phyloP scores from a whole-genome alignment of 257 asterid species.

The Verbascum thapsus region DNA sequence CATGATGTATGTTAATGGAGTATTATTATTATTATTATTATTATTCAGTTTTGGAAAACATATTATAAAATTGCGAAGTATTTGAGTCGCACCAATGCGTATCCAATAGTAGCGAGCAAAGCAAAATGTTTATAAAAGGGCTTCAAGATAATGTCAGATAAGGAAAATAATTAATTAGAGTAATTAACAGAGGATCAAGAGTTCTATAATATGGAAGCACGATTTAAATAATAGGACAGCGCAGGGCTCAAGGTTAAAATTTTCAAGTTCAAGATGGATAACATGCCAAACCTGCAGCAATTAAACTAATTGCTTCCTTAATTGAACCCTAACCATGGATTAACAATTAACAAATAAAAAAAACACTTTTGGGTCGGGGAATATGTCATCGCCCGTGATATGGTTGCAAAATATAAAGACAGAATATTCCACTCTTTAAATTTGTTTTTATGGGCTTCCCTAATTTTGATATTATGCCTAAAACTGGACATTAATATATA shows the following conservation, averaged over 20 bases:
- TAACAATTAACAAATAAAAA: conserved; percentile 24
- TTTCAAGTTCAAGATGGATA: conserved; percentile 25
- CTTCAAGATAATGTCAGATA: not conserved
- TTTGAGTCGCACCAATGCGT: not conserved
- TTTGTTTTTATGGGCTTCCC: not conserved
- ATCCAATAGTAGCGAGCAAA: not conserved
- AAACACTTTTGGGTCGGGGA: conserved; percentile 39
- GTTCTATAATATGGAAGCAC: not conserved
- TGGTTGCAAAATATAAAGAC: conserved; percentile 11
- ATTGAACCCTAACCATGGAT: conserved; percentile 29
- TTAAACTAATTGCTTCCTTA: conserved; percentile 43
- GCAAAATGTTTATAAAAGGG: not conserved
- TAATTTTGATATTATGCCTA: no score
- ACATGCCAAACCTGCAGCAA: conserved; percentile 47
- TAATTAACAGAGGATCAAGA: not conserved
- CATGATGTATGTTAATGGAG: no score
- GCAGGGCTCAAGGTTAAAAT: conserved; percentile 49
- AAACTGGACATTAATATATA: no score
- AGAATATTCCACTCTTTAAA: conserved; percentile 38
- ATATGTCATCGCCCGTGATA: conserved; percentile 31
- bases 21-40: no score
- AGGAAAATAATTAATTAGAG: not conserved
- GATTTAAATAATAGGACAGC: conserved; percentile 26
- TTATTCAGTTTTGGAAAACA: no score
- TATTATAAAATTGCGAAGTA: no score